phyloP scores from a whole-genome alignment of 192 early-diverging fungal genomes.

The Podila verticillata region DNA sequence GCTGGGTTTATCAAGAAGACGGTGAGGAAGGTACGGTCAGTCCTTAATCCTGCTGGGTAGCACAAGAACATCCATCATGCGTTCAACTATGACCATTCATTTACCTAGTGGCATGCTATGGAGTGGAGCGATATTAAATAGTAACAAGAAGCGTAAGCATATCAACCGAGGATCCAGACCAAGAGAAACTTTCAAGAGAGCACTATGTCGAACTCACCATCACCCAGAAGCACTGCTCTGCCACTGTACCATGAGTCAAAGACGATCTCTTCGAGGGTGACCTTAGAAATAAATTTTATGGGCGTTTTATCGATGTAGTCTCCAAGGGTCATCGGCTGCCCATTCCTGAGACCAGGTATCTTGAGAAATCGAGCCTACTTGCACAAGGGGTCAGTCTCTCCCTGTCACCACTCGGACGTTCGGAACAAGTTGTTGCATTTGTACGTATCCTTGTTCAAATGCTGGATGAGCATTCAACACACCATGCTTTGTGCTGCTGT shows the following conservation, averaged over 20 bases:
- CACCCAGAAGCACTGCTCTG: neutral
- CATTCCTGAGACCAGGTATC: neutral
- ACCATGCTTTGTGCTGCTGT: conserved; percentile 1
- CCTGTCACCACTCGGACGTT: conserved; percentile 1
- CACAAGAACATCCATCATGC: neutral
- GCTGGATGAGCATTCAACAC: conserved; percentile 14
- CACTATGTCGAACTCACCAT: neutral
- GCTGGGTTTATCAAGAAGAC: neutral
- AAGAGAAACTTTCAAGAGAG: neutral
- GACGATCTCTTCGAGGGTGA: conserved; percentile 13
- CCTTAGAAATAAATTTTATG: conserved; percentile 8
- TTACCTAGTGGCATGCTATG: conserved; percentile 13
- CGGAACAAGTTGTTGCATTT: neutral
- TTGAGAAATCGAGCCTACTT: neutral
- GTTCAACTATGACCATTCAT: neutral
- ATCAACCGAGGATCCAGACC: neutral
- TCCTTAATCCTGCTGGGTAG: no score
- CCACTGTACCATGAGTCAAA: conserved; percentile 2
- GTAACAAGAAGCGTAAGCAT: neutral
- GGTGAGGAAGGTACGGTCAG: no score
- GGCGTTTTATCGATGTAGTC: conserved; percentile 12
- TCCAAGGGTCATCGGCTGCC: neutral
- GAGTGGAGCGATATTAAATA: neutral
- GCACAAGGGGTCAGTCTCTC: conserved; percentile 4
- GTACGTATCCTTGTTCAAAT: conserved; percentile 1